Conservation (phyloP, 202 grass and related monocot species). For the Hordeum pubiflorum region DNA sequence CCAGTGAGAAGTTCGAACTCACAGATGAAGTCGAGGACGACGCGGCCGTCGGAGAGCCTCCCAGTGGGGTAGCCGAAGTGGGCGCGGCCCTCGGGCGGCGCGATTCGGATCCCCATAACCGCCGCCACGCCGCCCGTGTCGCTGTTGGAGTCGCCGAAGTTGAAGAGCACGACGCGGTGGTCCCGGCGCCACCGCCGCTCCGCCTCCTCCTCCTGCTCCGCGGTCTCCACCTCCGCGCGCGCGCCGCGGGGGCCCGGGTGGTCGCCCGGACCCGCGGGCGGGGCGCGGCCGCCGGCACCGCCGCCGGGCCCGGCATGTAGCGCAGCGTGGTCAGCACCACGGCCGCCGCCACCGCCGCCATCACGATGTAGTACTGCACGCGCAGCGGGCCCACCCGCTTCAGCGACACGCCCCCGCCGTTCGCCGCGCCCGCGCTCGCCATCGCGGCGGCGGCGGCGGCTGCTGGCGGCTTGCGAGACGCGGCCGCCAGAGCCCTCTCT, state of each 20-base stretch:
- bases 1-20: too few species aligned
- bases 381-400: constrained; percentile 29
- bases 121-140: constrained; percentile 60
- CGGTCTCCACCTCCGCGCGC: too few species aligned
- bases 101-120: constrained; percentile 34
- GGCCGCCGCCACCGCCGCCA: constrained; percentile 34
- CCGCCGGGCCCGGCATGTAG: constrained; percentile 30
- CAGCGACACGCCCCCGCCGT: neutral
- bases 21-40: constrained; percentile 76
- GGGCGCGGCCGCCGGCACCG: neutral
- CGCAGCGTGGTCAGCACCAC: constrained; percentile 32
- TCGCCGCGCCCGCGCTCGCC: too few species aligned
- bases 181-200: constrained; percentile 16
- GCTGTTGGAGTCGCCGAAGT: constrained; percentile 68
- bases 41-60: constrained; percentile 51
- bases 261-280: neutral
- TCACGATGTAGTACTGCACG: constrained; percentile 52
- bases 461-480: too few species aligned
- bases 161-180: too few species aligned
- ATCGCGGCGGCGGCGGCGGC: too few species aligned
- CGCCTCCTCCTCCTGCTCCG: neutral
- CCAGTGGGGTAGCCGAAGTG: constrained; percentile 46
- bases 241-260: too few species aligned
- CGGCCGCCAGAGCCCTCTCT: too few species aligned
- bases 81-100: constrained; percentile 36